phyloP scores from a whole-genome alignment of 2,329 filamentous ascomycete genomes.

The Colletotrichum higginsianum region DNA sequence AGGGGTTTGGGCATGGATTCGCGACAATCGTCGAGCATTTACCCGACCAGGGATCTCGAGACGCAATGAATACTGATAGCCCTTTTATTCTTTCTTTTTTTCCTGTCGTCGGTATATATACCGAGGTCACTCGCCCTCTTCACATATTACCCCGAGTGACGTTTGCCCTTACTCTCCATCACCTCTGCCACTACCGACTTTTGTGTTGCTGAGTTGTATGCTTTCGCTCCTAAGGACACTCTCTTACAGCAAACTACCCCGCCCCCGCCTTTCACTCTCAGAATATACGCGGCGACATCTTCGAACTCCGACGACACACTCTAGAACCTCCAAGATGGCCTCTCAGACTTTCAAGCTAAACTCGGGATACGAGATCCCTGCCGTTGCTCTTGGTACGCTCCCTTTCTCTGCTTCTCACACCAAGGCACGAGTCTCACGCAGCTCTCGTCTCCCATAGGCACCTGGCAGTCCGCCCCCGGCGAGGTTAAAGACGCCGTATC shows the following conservation, averaged over 20 bases:
- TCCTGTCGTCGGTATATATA: constrained; percentile 30
- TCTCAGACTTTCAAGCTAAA: constrained; percentile 74
- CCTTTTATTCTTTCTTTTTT: constrained; percentile 1
- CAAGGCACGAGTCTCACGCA: background rate
- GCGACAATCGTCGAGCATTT: constrained; percentile 21
- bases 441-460: constrained; percentile 62
- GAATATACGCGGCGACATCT: background rate
- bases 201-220: constrained; percentile 1
- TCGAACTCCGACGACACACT: constrained; percentile 24
- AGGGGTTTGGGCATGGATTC: background rate
- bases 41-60: constrained; percentile 26
- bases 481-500: constrained; percentile 72
- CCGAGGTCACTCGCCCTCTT: constrained; percentile 17
- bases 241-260: constrained; percentile 27
- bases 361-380: constrained; percentile 74
- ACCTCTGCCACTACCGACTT: background rate
- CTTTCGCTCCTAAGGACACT: background rate
- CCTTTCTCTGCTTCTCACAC: background rate
- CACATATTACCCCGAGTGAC: background rate
- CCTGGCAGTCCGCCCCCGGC: constrained; percentile 74
- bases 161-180: background rate
- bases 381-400: constrained; percentile 71
- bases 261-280: constrained; percentile 28
- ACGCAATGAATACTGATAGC: constrained; percentile 12
- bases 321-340: constrained; percentile 58